phyloP scores from a whole-genome alignment of 352 stramenopile species.

The Pythium inflatum region DNA sequence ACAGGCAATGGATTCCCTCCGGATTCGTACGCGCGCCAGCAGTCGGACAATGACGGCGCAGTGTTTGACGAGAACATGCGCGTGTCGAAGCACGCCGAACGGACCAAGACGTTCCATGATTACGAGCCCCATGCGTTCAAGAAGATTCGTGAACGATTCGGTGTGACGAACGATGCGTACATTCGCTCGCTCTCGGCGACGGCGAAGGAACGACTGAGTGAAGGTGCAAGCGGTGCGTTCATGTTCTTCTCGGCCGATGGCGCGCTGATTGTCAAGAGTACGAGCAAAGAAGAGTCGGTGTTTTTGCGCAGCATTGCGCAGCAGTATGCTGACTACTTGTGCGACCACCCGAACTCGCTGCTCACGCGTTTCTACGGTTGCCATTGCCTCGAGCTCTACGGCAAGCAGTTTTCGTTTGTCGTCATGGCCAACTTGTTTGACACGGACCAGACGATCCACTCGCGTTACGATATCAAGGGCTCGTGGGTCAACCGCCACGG shows the following conservation, averaged over 20 bases:
- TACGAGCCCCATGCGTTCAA: slow-evolving; percentile 89
- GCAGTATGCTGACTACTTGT: slow-evolving; percentile 88
- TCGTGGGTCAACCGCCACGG: slow-evolving; percentile 89
- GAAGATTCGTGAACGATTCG: slow-evolving; percentile 86
- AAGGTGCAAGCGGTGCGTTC: slow-evolving; percentile 89
- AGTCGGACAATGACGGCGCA: slow-evolving; percentile 44
- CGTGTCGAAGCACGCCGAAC: slow-evolving; percentile 69
- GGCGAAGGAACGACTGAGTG: slow-evolving; percentile 86
- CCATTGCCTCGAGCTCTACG: slow-evolving; percentile 89
- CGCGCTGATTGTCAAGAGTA: slow-evolving; percentile 92
- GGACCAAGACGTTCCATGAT: slow-evolving; percentile 88
- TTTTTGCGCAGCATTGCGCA: slow-evolving; percentile 88
- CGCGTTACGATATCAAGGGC: slow-evolving; percentile 92
- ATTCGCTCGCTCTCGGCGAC: slow-evolving; percentile 82
- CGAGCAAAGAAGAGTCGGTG: slow-evolving; percentile 83
- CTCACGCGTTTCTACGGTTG: slow-evolving; percentile 92
- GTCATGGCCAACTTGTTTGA: slow-evolving; percentile 93
- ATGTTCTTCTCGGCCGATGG: slow-evolving; percentile 92
- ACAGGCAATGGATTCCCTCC: slow-evolving; percentile 5
- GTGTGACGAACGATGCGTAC: slow-evolving; percentile 85
- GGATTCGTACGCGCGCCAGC: slow-evolving; percentile 57
- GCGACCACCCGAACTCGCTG: slow-evolving; percentile 81
- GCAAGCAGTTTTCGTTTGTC: slow-evolving; percentile 91
- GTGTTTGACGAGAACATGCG: slow-evolving; percentile 78
- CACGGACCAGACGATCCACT: slow-evolving; percentile 83